Evolutionary conservation across 2,329 filamentous ascomycete genomes (phyloP), one percentile per base, ranked within the genome.

Genomic region (Rosellinia necatrix): DNA sequence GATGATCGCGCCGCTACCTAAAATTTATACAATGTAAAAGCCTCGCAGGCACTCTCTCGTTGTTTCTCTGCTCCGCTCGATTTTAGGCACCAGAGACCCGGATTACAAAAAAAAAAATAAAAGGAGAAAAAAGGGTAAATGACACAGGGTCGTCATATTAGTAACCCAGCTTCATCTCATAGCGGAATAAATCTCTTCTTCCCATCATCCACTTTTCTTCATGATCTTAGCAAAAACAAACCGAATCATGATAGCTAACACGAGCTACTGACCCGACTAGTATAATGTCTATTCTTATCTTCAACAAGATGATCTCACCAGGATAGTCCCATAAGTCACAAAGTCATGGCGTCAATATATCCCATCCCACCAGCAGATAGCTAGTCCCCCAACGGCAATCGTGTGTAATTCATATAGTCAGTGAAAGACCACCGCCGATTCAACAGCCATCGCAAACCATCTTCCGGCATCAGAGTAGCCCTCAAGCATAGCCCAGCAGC

Each of bases 201-300:
- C 5, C 21, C 47, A 47, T 51, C 51, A 56, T 56, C 37, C 47
- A 52, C 15, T n/a, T 22, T 13, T 10, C 24, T 42, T 12, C 17
- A 34, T n/a, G 19, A 41, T 51, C 38, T 56, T 13, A 41, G n/a
- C 6, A 10, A 32, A 29, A 19, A 25, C 15, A 30, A 22, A 3
- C 17, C 5, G 44, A 38, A 21, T 6, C 22, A 13, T 4, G 17
- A 38, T 37, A 24, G 9, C n/a, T 27, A 40, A 48, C 17, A 7
- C 13, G 13, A 47, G 17, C 10, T 2, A 15, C 12, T 21, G 25
- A 34, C 22, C 41, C 25, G 29, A 58, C 46, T 7, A 34, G 13
- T 15, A n/a, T 12, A 40, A 22, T 30, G 8, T 7, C 10, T 12
- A n/a, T 34, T 35, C 7, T 38, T n/a, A 15, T 42, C 21, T 17